Conservation (phyloP, 1,284 basidiomycete species). For the Ceratobasidium sp. region DNA sequence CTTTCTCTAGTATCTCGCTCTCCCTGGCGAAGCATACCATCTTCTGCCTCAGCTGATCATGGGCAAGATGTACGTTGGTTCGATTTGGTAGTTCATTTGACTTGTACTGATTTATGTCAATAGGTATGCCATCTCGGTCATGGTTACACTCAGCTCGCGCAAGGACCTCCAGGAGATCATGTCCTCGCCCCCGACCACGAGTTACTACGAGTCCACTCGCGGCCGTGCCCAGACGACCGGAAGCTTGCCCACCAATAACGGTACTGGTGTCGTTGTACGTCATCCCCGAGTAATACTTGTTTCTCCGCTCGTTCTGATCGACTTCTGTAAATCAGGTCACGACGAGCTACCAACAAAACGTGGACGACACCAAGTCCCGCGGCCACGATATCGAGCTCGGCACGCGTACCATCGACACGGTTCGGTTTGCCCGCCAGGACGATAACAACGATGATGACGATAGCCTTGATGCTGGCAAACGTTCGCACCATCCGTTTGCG, state of each 20-base stretch:
- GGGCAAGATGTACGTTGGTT: conserved; percentile 48
- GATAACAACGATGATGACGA: conserved; percentile 37
- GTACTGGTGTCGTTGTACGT: conserved; percentile 41
- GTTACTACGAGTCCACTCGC: conserved; percentile 44
- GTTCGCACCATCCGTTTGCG: conserved; percentile 41
- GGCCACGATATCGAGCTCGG: conserved; percentile 39
- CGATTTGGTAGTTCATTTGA: neutral
- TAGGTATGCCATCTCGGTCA: conserved; percentile 49
- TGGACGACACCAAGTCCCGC: conserved; percentile 40
- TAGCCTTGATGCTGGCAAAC: conserved; percentile 34
- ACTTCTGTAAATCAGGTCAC: conserved; percentile 30
- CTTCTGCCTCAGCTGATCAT: conserved; percentile 49
- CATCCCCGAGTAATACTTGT: neutral
- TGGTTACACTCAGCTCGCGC: conserved; percentile 48
- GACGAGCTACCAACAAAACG: conserved; percentile 43
- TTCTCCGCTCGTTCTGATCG: neutral
- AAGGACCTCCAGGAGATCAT: conserved; percentile 48
- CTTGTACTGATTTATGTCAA: neutral
- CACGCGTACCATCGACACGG: conserved; percentile 38
- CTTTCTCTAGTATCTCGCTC: conserved; percentile 45
- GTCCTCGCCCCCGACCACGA: conserved; percentile 43
- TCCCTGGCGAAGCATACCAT: conserved; percentile 48
- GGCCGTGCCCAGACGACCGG: conserved; percentile 32
- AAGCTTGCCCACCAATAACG: neutral
- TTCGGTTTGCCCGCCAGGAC: conserved; percentile 40